Conservation (phyloP, 2,329 filamentous ascomycete genomes). For the Mycosphaerelloides madeirae region DNA sequence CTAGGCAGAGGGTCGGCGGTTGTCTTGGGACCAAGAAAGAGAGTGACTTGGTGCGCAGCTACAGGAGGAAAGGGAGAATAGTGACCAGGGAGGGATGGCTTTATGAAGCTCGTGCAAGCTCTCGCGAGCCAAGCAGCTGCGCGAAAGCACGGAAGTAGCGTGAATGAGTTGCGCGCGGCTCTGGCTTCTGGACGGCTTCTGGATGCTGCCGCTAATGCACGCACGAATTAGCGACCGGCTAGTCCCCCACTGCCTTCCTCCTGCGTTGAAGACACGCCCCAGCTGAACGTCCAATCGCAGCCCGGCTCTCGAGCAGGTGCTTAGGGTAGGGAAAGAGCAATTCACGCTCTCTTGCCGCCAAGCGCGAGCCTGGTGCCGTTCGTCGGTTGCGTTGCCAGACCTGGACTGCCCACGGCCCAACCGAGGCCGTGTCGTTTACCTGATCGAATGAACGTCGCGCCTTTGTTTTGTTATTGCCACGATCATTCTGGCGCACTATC, state of each 20-base stretch:
- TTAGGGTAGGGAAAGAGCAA: neutral
- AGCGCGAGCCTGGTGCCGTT: constrained; percentile 1
- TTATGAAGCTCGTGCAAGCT: constrained; percentile 3
- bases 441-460: neutral
- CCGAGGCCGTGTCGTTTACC: constrained; percentile 1
- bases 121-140: neutral
- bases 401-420: neutral
- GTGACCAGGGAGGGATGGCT: constrained; percentile 1
- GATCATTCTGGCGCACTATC: neutral
- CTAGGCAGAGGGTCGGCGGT: neutral
- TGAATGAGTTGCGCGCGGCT: neutral
- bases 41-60: neutral
- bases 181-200: constrained; percentile 8
- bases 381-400: constrained; percentile 6
- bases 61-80: neutral
- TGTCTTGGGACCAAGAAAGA: constrained; percentile 2
- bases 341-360: neutral
- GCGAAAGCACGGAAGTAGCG: neutral
- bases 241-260: neutral
- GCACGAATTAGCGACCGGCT: neutral
- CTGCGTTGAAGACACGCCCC: constrained; percentile 1
- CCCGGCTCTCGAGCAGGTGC: neutral
- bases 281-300: neutral
- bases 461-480: neutral
- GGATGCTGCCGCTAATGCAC: constrained; percentile 6